Evolutionary conservation across 1,139 yeast species (phyloP).

Genomic region (Zygosaccharomyces sapae): DNA sequence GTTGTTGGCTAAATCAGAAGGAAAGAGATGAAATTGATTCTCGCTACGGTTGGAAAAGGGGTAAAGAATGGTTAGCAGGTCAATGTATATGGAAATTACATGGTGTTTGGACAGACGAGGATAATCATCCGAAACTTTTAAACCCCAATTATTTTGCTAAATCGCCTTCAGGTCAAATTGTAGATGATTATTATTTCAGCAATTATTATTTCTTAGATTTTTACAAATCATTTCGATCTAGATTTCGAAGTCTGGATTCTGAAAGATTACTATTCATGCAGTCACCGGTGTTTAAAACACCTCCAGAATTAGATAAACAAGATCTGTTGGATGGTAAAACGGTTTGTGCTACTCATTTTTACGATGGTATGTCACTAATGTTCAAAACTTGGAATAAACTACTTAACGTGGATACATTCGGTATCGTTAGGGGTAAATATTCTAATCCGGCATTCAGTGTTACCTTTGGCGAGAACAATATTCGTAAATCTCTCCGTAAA

Average conservation of each 20-base stretch:
- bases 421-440: slow-evolving; percentile 79
- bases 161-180: slow-evolving; percentile 34
- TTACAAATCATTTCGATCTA: slow-evolving; percentile 48
- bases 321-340: slow-evolving; percentile 58
- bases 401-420: slow-evolving; percentile 87
- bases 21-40: slow-evolving; percentile 47
- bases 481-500: slow-evolving; percentile 62
- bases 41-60: slow-evolving; percentile 68
- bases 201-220: slow-evolving; percentile 59
- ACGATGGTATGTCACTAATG: slow-evolving; percentile 90
- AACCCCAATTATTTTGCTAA: slow-evolving; percentile 47
- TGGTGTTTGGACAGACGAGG: slow-evolving; percentile 57
- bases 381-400: slow-evolving; percentile 74
- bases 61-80: slow-evolving; percentile 62
- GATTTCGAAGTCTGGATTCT: slow-evolving; percentile 46
- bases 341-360: slow-evolving; percentile 81
- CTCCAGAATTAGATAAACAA: slow-evolving; percentile 62
- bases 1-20: slow-evolving; percentile 57
- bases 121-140: slow-evolving; percentile 38
- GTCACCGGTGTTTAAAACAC: slow-evolving; percentile 77
- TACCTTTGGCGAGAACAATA: slow-evolving; percentile 73
- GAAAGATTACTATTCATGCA: slow-evolving; percentile 63
- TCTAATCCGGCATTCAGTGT: slow-evolving; percentile 71
- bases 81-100: slow-evolving; percentile 74
- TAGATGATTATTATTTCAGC: slow-evolving; percentile 58